Evolutionary conservation across 2,329 filamentous ascomycete species (phyloP), one percentile per base, ranked within the genome.

Genomic region (Aphanoascus verrucosus): DNA sequence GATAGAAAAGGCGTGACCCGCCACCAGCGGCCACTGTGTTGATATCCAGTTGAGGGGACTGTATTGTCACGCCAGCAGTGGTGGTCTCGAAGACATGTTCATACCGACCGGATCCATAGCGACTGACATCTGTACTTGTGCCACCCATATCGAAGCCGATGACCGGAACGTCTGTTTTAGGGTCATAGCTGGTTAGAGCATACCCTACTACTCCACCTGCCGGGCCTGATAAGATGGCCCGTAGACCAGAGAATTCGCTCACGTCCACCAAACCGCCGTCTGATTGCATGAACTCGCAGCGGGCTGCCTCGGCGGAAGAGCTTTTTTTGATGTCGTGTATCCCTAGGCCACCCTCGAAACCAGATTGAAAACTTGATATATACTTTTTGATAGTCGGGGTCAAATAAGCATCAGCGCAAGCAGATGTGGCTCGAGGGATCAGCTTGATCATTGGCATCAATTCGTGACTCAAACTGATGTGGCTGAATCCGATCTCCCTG

Each of bases 71-170:
- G 5, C 88, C 89, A 0, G 88, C 88, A 0, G 87, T 94, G 0
- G 87, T 94, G 0, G 88, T 94, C 71, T 94, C 88, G 60, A 94
- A 94, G 0, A 93, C 87, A 64, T 95, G 89, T 62, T 94, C 88
- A 62, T 94, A 94, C 49, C 85, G 77, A 23, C 89, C 88, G 52
- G 85, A 82, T 5, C 84, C 86, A 62, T 91, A 94, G 48, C 89
- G 77, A 46, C 86, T 91, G 9, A 94, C 88, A 68, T 95, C 89
- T 0, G 89, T 95, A 57, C 84, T 88, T 0, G 89, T 95, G 14
- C 88, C 88, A 42, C 87, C 87, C 89, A 94, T 95, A 63, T 94
- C 89, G 63, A 95, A 94, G 0, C 89, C 89, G 62, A 95, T 94
- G 5, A 94, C 85, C 0, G 88, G 88, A 1, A 81, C 86, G 62